Evolutionary conservation across 1,284 basidiomycete genomes (phyloP).

Genomic region (Megacollybia platyphylla): DNA sequence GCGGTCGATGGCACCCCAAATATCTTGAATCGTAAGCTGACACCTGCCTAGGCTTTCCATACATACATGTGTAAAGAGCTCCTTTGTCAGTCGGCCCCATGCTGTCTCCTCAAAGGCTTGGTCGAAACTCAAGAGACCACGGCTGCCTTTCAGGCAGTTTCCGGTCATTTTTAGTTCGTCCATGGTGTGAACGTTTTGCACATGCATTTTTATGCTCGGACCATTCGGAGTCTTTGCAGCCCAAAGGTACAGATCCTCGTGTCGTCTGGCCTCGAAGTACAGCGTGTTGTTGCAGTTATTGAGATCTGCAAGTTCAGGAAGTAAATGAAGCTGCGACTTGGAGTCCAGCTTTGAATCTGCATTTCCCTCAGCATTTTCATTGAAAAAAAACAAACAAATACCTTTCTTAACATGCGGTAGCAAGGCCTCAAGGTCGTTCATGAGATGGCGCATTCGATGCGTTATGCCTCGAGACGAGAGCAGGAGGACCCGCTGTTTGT

Average conservation of each 20-base stretch:
- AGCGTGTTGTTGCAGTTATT: slow-evolving; percentile 97
- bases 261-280: slow-evolving; percentile 93
- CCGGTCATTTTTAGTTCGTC: slow-evolving; percentile 99
- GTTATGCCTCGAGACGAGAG: slow-evolving; percentile 93
- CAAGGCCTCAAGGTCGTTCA: slow-evolving; percentile 87
- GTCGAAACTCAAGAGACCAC: slow-evolving; percentile 91
- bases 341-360: slow-evolving; percentile 94
- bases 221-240: slow-evolving; percentile 96
- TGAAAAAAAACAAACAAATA: slow-evolving; percentile 18
- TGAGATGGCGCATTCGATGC: slow-evolving; percentile 93
- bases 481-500: slow-evolving; percentile 82
- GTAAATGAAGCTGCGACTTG: slow-evolving; percentile 86
- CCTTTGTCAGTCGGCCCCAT: slow-evolving; percentile 86
- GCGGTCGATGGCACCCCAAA: slow-evolving; percentile 90
- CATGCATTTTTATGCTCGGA: slow-evolving; percentile 93
- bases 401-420: slow-evolving; percentile 97
- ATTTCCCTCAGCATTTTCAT: not conserved
- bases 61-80: slow-evolving; percentile 92
- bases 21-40: slow-evolving; percentile 41
- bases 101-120: slow-evolving; percentile 82
- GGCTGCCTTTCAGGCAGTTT: slow-evolving; percentile 93
- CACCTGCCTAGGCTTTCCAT: not conserved
- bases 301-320: slow-evolving; percentile 96
- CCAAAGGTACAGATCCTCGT: slow-evolving; percentile 97
- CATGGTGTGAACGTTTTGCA: slow-evolving; percentile 99